Base-by-base conservation (phyloP, 306 rosid genomes). In the Acacia confusa region DNA sequence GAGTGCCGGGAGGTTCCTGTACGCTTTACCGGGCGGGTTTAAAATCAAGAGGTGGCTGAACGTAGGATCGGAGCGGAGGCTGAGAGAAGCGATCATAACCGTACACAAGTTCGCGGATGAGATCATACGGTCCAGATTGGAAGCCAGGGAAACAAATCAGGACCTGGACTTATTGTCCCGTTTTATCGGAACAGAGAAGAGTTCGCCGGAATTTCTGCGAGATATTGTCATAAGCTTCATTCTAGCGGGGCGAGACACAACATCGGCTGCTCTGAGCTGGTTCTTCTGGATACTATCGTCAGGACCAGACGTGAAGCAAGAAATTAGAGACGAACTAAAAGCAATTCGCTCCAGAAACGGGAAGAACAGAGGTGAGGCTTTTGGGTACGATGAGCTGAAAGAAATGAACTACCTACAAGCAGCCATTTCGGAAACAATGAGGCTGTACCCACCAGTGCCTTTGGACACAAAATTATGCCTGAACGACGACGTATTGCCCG, bases 361-460 rank as follows among this genome's bases (percentile, higher is more conserved):
- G 13, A 85, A 83, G 70, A 32, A 10, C 0, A 13, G 27, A 2
- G 87, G 87, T 6, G 86, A 79, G 0, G 13, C 68, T 7, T 92
- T 80, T 20, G 78, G 55, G 38, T 87, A 85, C 32, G 89, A 94
- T 15, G 91, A 94, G 45, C 47, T 92, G 53, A 85, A 88, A 11
- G 94, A 94, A 10, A 89, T 94, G 94, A 88, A 89, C 12, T 92
- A 89, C 69, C 43, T 94, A 17, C 98, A 94, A 3, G 94, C 94
- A 1, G 92, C 97, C 9, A 82, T 94, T 0, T 79, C 91, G 0
- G 97, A 94, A 52, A 40, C 94, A 0, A 76, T 90, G 85, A 75
- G 98, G 13, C 50, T 92, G 71, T 94, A 88, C 79, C 98, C 98
- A 0, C 97, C 98, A 0, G 95, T 92, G 1, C 92, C 97, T 0